Evolutionary conservation across 495 filamentous ascomycete species (phyloP).

Genomic region (Penicillium ochrochloron): DNA sequence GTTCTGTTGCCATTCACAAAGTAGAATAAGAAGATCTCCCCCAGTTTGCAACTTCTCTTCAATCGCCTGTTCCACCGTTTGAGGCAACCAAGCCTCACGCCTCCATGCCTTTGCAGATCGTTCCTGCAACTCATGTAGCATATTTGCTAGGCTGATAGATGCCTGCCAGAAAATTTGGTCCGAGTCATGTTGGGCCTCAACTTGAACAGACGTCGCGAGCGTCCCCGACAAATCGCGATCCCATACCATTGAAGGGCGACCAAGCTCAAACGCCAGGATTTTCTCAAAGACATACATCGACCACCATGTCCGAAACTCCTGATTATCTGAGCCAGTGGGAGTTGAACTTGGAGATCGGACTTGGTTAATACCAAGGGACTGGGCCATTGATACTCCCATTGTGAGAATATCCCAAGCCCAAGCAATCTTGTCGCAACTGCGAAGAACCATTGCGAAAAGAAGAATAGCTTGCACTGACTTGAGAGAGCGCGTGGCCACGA

Average conservation of each 20-base stretch:
- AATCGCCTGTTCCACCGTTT: conserved; percentile 20
- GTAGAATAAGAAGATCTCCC: conserved; percentile 13
- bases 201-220: neutral
- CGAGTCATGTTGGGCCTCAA: neutral
- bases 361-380: conserved; percentile 20
- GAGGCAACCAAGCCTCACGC: conserved; percentile 18
- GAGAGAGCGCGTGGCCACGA: conserved; percentile 8
- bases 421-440: conserved; percentile 17
- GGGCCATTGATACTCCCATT: conserved; percentile 21
- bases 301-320: conserved; percentile 14
- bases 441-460: conserved; percentile 18
- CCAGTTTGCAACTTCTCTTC: conserved; percentile 23
- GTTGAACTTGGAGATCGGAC: neutral
- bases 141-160: conserved; percentile 16
- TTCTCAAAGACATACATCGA: conserved; percentile 22
- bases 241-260: conserved; percentile 19
- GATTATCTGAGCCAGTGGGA: neutral
- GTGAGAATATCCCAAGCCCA: conserved; percentile 24
- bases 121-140: conserved; percentile 23
- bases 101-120: conserved; percentile 19
- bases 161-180: conserved; percentile 10
- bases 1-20: conserved; percentile 14
- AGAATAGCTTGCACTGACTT: conserved; percentile 16
- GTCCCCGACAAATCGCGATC: conserved; percentile 14
- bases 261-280: conserved; percentile 17